Conservation (phyloP, 2,329 filamentous ascomycete genomes). For the Exophiala alcalophila region DNA sequence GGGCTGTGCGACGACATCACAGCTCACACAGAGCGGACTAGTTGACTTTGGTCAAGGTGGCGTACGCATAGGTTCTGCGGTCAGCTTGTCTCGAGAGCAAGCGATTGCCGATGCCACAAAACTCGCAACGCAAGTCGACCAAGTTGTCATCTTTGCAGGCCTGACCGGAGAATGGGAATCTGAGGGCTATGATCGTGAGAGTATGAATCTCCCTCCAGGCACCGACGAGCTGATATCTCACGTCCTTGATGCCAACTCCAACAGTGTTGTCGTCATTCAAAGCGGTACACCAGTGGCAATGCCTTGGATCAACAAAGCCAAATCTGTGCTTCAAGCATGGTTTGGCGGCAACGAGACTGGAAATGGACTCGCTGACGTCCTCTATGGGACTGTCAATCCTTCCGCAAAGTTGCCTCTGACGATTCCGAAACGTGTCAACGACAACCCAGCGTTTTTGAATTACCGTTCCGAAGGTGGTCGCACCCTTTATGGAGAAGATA, state of each 20-base stretch:
- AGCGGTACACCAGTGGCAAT: conserved; percentile 65
- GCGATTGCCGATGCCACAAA: conserved; percentile 47
- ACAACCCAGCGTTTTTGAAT: conserved; percentile 73
- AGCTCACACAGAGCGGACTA: too few species aligned
- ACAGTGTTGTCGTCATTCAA: conserved; percentile 70
- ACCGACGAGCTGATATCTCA: conserved; percentile 57
- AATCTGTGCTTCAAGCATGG: conserved; percentile 70
- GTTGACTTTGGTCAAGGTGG: too few species aligned
- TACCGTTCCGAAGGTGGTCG: conserved; percentile 67
- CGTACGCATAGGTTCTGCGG: too few species aligned
- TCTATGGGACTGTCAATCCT: conserved; percentile 71
- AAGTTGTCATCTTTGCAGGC: conserved; percentile 59
- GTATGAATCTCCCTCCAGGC: conserved; percentile 54
- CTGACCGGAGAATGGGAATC: conserved; percentile 78
- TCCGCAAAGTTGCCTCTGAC: conserved; percentile 70
- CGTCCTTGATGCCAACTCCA: conserved; percentile 62
- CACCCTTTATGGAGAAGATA: conserved; percentile 72
- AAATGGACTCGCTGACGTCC: conserved; percentile 72
- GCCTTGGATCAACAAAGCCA: conserved; percentile 44
- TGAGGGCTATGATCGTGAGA: conserved; percentile 61
- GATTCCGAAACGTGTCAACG: conserved; percentile 64
- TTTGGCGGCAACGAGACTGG: conserved; percentile 81
- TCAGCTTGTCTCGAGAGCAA: conserved; percentile 58
- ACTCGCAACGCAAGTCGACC: not conserved
- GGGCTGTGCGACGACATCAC: too few species aligned